Base-by-base conservation (phyloP, 768 basidiomycete species). In the Phaffia australis region DNA sequence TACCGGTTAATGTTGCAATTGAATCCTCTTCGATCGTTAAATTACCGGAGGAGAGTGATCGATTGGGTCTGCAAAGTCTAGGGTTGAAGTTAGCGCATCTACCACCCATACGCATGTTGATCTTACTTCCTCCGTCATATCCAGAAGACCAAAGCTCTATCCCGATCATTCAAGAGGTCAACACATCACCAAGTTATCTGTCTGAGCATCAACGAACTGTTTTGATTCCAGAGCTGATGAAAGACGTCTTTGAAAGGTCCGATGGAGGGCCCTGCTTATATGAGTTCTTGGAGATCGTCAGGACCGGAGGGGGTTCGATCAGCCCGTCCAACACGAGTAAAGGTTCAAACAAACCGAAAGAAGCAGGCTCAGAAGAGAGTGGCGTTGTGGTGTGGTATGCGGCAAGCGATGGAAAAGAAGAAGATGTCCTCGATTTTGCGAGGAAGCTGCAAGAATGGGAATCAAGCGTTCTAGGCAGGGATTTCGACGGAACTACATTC, bases 401-500 rank as follows among this genome's bases (percentile, higher is more conserved):
- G 11, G 35, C 4, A 42, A 42, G 6, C 35, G 35, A 42, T 8
- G 32, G 1, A 7, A 8, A 16, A 15, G 59, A 15, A 23, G 59
- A 27, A 19, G 59, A 47, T 25, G n/a, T 25, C 21, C 25, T 46
- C 7, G 59, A 9, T 5, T 49, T 60, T 3, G 46, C 46, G 16
- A 46, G n/a, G 5, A 46, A 35, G 19, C 59, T 60, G 21, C 29
- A 27, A 1, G 50, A 60, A n/a, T 25, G 46, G 11, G 59, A 60
- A 49, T 46, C 59, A 1, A 23, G 11, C 3, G 19, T 21, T 15
- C 15, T 49, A 9, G 59, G 59, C 11, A 32, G 48, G 8, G 30
- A n/a, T 7, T 60, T 60, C 42, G 46, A 46, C 19, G 59, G 50
- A 46, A 60, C 59, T 19, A 60, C 59, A 29, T 60, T 48, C 15